Evolutionary conservation across 2,329 filamentous ascomycete genomes (phyloP), one percentile per base, ranked within the genome.

Genomic region (Xylariaceae sp.): DNA sequence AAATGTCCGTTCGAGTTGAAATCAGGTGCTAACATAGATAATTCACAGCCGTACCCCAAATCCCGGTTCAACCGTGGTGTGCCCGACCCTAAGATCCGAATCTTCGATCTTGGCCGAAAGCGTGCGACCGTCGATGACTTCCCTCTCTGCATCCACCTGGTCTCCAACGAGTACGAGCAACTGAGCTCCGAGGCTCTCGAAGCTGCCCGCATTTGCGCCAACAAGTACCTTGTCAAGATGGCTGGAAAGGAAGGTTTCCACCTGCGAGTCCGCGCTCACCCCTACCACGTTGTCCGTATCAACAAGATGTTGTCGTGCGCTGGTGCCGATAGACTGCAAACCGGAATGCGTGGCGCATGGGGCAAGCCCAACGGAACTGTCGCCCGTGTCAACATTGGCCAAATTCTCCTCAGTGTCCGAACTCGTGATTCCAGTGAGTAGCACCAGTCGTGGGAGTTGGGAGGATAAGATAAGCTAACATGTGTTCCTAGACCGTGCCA

Each of bases 301-400:
- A 99, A 99, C 92, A 99, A 99, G 90, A 99, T 99, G 95, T 93
- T 99, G 91, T 98, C 95, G 77, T 99, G 95, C 81, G 95, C 95
- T 76, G 95, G 95, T 87, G 95, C 95, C 89, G 95, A 99, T 98
- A 92, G 95, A 89, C 86, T 99, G 81, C 95, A 99, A 84, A 99
- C 95, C 72, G 95, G 95, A 86, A 99, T 99, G 95, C 93, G 95
- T 89, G 95, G 95, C 89, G 95, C 95, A 73, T 99, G 92, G 89
- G 95, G 95, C 77, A 99, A 99, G 89, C 95, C 95, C 80, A 96
- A 98, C 87, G 95, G 95, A 78, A 89, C 87, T 74, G 95, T 99
- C 76, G 95, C 95, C 79, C 95, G 95, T 90, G 93, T 99, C 87
- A 98, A 98, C 89, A 99, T 99, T 75, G 95, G 95, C 79, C 95